Evolutionary conservation across 2,329 filamentous ascomycete genomes (phyloP).

Genomic region (Aspergillus pseudotamarii): DNA sequence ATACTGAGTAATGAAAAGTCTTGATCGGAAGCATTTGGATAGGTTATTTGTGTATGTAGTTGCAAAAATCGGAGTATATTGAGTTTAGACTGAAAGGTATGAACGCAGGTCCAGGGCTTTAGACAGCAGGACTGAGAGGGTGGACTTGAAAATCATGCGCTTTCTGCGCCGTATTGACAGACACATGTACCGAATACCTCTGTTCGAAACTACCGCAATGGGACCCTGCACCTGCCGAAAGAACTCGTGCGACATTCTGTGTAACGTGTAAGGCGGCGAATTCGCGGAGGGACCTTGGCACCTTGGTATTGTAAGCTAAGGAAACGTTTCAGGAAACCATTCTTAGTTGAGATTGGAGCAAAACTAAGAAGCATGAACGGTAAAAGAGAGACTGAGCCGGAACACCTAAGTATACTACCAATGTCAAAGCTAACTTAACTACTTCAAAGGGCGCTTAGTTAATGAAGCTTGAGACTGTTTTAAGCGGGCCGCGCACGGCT

Average conservation of each 20-base stretch:
- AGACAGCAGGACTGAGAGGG: not conserved
- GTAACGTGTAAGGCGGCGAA: slow-evolving; percentile 22
- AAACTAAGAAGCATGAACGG: not conserved
- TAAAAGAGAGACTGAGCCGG: not conserved
- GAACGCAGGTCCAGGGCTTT: not conserved
- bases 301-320: not conserved
- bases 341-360: not conserved
- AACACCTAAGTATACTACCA: not conserved
- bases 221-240: slow-evolving; percentile 20
- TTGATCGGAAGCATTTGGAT: not conserved
- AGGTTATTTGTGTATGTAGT: not conserved
- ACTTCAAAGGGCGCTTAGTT: not conserved
- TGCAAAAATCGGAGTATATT: slow-evolving; percentile 1
- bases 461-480: not conserved
- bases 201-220: slow-evolving; percentile 11
- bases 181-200: not conserved
- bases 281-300: not conserved
- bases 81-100: not conserved
- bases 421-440: not conserved
- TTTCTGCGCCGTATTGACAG: not conserved
- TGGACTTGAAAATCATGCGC: not conserved
- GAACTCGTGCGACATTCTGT: slow-evolving; percentile 22
- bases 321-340: not conserved
- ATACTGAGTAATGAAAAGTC: not conserved
- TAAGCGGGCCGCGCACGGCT: slow-evolving; percentile 11